Percentiles rank a stretch among this genome's conserved stretches.
These are phyloP conservation scores for Fusarium camptoceras DNA, from an alignment of 2,329 filamentous ascomycete genomes.

Conservation along the genomic window DNA sequence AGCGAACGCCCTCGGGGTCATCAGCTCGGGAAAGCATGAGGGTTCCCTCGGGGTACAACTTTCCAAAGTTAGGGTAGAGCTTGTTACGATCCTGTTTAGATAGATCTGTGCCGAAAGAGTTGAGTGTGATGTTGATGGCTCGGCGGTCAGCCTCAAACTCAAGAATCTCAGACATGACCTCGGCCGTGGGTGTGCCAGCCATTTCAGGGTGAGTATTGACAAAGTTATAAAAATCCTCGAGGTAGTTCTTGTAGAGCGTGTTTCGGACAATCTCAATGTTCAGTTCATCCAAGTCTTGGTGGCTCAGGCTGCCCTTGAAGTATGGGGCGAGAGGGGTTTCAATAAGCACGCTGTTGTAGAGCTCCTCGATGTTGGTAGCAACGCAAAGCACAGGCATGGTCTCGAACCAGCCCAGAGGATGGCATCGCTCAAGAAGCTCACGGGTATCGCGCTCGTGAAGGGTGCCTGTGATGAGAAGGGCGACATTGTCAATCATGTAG, in stretches of 20 bases:
- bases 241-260: constrained; percentile 98
- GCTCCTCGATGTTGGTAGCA: constrained; percentile 96
- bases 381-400: constrained; percentile 98
- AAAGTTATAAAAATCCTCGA: constrained; percentile 97
- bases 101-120: constrained; percentile 97
- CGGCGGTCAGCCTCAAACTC: constrained; percentile 97
- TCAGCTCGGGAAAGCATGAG: constrained; percentile 95
- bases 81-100: constrained; percentile 95
- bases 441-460: constrained; percentile 97
- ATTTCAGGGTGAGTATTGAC: constrained; percentile 91
- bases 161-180: constrained; percentile 95
- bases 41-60: constrained; percentile 92
- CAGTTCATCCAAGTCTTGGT: constrained; percentile 96
- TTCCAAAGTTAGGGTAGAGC: constrained; percentile 92
- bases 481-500: constrained; percentile 99
- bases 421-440: constrained; percentile 93
- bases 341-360: constrained; percentile 97
- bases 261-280: constrained; percentile 99
- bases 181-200: constrained; percentile 86
- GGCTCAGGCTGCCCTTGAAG: constrained; percentile 96
- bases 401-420: constrained; percentile 98
- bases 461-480: constrained; percentile 96
- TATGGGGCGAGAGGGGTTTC: constrained; percentile 96
- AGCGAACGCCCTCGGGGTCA: constrained; percentile 90
- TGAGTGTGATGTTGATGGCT: constrained; percentile 98